Conservation (phyloP, 805 yeast genomes). For the Kodamaea restingae region DNA sequence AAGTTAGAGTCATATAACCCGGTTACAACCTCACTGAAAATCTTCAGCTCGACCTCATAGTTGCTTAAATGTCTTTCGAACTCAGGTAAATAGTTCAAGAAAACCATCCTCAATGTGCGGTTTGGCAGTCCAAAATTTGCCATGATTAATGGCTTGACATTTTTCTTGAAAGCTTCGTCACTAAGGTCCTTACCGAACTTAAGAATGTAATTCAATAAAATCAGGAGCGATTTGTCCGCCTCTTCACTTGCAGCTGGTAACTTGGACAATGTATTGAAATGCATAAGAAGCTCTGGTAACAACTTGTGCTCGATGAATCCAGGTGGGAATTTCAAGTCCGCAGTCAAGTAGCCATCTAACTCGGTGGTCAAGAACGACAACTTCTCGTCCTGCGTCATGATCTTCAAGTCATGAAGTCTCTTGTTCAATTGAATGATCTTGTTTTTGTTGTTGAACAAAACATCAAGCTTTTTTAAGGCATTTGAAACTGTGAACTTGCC, state of each 20-base stretch:
- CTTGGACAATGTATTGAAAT: constrained; percentile 32
- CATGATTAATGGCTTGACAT: constrained; percentile 60
- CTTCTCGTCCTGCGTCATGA: constrained; percentile 53
- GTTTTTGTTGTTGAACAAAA: constrained; percentile 30
- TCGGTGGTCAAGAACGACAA: constrained; percentile 36
- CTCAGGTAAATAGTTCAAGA: constrained; percentile 59
- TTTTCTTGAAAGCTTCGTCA: constrained; percentile 32
- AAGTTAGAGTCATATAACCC: constrained; percentile 86
- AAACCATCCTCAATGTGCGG: constrained; percentile 69
- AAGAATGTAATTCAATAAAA: constrained; percentile 40
- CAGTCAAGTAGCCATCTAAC: constrained; percentile 19
- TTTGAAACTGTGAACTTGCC: constrained; percentile 8
- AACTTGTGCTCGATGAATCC: constrained; percentile 55
- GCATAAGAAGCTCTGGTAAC: constrained; percentile 63
- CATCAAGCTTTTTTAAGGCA: constrained; percentile 30
- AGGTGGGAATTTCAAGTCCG: constrained; percentile 34
- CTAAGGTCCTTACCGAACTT: constrained; percentile 29
- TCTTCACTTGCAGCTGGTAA: constrained; percentile 3
- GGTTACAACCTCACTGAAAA: constrained; percentile 64
- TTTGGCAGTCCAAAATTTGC: constrained; percentile 63
- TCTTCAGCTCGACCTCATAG: constrained; percentile 60
- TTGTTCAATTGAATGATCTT: constrained; percentile 50
- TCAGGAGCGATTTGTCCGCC: constrained; percentile 24
- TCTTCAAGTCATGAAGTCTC: constrained; percentile 52
- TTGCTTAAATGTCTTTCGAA: constrained; percentile 50